Evolutionary conservation across 169 alveolate species (phyloP), one percentile per base, ranked within the genome.

Genomic region (Cryptosporidium meleagridis): DNA sequence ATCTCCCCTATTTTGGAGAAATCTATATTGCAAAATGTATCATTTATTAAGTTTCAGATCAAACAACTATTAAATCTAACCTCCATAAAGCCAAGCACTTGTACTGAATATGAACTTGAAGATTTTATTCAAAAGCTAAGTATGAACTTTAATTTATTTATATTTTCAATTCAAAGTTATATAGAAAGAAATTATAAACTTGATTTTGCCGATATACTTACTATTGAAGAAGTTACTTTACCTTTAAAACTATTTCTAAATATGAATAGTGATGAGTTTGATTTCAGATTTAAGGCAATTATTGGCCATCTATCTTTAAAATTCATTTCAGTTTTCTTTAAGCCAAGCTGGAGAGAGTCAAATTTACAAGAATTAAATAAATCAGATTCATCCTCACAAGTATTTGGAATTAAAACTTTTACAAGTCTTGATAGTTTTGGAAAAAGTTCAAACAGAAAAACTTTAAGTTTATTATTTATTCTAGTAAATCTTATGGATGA

Each of bases 161-260:
- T 70, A 0, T 70, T 44, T 70, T 70, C 85, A 31, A 35, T 70
- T 45, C 45, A 58, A 14, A 35, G 58, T 52, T 70, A 70, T 48
- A 21, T 70, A 0, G 58, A 48, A 21, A 70, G 44, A 8, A 69
- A 69, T 31, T 9, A 26, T 21, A 12, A 26, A 7, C 29, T 37
- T 48, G 29, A 21, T 6, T 37, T 44, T 21, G 33, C 6, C 1
- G 58, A 70, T 26, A 3, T 41, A 14, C 67, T 70, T 26, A 70
- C 85, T 21, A 51, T 70, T 45, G 85, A 70, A 70, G 85, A 70
- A 70, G 58, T 48, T 44, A 70, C 48, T n/a, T 52, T 70, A 26
- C 85, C 85, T 45, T 21, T 70, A 45, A 48, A 70, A n/a, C 48
- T 70, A 29, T 48, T 70, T 21, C n/a, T 70, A 51, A 69, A 69